phyloP scores from a whole-genome alignment of 2,329 filamentous ascomycete genomes.

The Aspergillus novofumigatus region DNA sequence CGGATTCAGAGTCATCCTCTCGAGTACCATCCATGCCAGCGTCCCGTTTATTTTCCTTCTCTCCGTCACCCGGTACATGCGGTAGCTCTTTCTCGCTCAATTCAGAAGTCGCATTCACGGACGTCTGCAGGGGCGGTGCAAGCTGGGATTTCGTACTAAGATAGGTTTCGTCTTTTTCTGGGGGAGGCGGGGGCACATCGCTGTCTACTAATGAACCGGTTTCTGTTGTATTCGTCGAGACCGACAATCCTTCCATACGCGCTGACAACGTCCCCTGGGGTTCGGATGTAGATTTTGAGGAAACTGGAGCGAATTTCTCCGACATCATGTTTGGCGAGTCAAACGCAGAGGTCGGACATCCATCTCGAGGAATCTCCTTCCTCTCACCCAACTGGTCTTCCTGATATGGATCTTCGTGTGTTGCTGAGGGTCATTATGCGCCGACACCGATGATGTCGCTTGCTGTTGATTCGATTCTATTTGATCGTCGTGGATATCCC shows the following conservation, averaged over 20 bases:
- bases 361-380: conserved; percentile 8
- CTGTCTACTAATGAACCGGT: conserved; percentile 9
- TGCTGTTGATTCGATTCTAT: conserved; percentile 16
- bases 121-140: conserved; percentile 35
- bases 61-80: conserved; percentile 28
- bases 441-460: conserved; percentile 14
- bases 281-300: conserved; percentile 10
- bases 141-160: conserved; percentile 39
- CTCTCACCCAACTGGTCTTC: conserved; percentile 12
- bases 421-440: conserved; percentile 17
- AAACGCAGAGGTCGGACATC: not conserved
- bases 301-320: conserved; percentile 6
- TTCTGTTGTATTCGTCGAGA: conserved; percentile 23
- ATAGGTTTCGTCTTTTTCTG: conserved; percentile 51
- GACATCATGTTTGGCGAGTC: conserved; percentile 3
- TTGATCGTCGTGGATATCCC: conserved; percentile 16
- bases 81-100: conserved; percentile 38
- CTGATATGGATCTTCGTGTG: conserved; percentile 2
- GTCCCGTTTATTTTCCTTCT: conserved; percentile 43
- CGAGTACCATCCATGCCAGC: conserved; percentile 57
- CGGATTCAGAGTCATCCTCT: conserved; percentile 68
- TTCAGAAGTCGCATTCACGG: conserved; percentile 35
- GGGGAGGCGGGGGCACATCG: conserved; percentile 43
- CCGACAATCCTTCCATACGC: conserved; percentile 29
- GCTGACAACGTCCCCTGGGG: conserved; percentile 23